Base-by-base conservation (phyloP, 108 stramenopile species). In the Fistulifera pelliculosa region DNA sequence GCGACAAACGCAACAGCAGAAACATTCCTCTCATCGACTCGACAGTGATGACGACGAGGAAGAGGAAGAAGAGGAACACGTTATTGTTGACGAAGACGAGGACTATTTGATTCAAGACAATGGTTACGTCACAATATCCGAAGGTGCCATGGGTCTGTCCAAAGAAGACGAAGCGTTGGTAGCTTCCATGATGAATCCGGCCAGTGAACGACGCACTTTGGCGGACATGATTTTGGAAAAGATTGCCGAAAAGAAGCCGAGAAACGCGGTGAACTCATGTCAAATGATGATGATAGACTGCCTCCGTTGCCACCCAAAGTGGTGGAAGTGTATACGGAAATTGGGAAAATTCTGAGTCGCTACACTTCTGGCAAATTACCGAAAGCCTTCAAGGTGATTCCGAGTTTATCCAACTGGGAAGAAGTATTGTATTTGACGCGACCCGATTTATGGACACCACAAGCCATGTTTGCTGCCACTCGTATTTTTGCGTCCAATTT, bases 331-430 rank as follows among this genome's bases (percentile, higher is more conserved):
- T 99, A 98, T 66, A 92, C 89, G 2, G 91, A 91, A 31, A 96
- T 98, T 56, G 97, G 96, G 35, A 84, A 84, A 63, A 75, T 98
- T 51, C 75, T 99, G n/a, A 70, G 70, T 49, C 83, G 74, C 48
- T 99, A 97, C 67, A 90, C 90, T 18, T 75, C 94, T 0, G 98
- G 97, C n/a, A 97, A 96, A 64, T 78, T 99, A 8, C 98, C 98
- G 24, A 99, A 99, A 66, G 98, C 97, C 24, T 97, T 99, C 90
- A 99, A 99, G 77, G 96, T 99, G 14, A 87, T 99, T 23, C 98
- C 98, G 11, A 90, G 90, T 4, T 62, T 99, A 23, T 66, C 71
- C 43, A 94, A 95, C 50, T 99, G 98, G 98, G 98, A 99, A 70
- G 93, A 97, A 61, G 87, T 98, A 13, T 71, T 99, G 17, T 97